Conservation (phyloP, 306 rosid genomes). For the Cucurbita argyrosperma region DNA sequence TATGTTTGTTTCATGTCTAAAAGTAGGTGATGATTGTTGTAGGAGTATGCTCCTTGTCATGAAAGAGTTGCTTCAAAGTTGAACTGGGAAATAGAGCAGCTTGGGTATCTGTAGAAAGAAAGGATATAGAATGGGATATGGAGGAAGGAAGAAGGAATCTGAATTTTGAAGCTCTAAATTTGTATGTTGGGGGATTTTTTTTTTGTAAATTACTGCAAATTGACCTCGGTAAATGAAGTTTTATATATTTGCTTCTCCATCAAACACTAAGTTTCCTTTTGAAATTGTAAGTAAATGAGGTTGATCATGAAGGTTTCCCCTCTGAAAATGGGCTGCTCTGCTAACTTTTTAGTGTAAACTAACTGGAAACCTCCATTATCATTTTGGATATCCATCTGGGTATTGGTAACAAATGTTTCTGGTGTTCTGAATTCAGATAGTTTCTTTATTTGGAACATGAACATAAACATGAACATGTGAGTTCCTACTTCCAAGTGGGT, state of each 20-base stretch:
- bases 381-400: not conserved
- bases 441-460: not conserved
- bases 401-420: not conserved
- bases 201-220: conserved; percentile 6
- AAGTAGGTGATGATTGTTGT: conserved; percentile 5
- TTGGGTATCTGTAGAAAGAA: conserved; percentile 31
- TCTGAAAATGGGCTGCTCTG: not conserved
- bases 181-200: conserved; percentile 22
- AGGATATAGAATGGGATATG: not conserved
- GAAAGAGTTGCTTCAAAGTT: conserved; percentile 60
- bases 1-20: not conserved
- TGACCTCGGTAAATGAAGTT: conserved; percentile 8
- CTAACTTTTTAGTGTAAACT: not conserved
- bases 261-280: conserved; percentile 4
- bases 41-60: conserved; percentile 61
- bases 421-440: not conserved
- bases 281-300: conserved; percentile 9
- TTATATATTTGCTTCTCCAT: not conserved
- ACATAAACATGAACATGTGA: not conserved
- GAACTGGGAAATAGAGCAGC: conserved; percentile 59
- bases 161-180: conserved; percentile 7
- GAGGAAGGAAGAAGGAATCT: not conserved
- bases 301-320: not conserved
- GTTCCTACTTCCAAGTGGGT: not conserved
- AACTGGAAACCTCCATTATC: not conserved